phyloP scores from a whole-genome alignment of 176 grass and related monocot genomes.

The Typha latifolia region DNA sequence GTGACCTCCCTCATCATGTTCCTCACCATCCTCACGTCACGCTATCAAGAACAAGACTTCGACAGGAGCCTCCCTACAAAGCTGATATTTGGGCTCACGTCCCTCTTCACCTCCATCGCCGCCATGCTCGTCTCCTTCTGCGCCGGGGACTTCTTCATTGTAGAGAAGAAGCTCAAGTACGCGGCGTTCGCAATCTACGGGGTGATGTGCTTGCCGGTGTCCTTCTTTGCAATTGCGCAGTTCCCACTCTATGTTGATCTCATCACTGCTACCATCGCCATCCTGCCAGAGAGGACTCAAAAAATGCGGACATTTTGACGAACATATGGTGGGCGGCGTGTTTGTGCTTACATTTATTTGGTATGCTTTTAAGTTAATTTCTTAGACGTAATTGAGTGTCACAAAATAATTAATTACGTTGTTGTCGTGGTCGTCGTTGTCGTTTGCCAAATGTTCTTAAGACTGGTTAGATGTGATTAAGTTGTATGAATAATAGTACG shows the following conservation, averaged over 20 bases:
- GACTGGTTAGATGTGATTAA: too few relatives aligned
- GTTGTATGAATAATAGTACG: too few relatives aligned
- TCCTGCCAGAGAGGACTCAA: conserved; percentile 10
- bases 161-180: conserved; percentile 2
- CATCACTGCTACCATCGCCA: conserved; percentile 4
- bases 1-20: conserved; percentile 26
- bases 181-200: conserved; percentile 13
- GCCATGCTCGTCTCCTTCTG: too few relatives aligned
- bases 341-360: too few relatives aligned
- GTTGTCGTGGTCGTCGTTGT: too few relatives aligned
- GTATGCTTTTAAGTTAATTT: too few relatives aligned
- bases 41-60: conserved; percentile 15
- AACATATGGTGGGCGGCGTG: neutral
- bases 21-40: conserved; percentile 17
- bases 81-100: conserved; percentile 19
- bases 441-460: too few relatives aligned
- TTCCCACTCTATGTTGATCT: conserved; percentile 14
- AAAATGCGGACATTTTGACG: neutral
- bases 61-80: conserved; percentile 2
- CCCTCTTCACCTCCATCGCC: conserved; percentile 16
- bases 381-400: too few relatives aligned
- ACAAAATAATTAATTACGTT: too few relatives aligned
- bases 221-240: conserved; percentile 12
- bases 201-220: conserved; percentile 18
- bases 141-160: conserved; percentile 19